Evolutionary conservation across 2,329 filamentous ascomycete species (phyloP).

Genomic region (Fusarium fujikuroi): DNA sequence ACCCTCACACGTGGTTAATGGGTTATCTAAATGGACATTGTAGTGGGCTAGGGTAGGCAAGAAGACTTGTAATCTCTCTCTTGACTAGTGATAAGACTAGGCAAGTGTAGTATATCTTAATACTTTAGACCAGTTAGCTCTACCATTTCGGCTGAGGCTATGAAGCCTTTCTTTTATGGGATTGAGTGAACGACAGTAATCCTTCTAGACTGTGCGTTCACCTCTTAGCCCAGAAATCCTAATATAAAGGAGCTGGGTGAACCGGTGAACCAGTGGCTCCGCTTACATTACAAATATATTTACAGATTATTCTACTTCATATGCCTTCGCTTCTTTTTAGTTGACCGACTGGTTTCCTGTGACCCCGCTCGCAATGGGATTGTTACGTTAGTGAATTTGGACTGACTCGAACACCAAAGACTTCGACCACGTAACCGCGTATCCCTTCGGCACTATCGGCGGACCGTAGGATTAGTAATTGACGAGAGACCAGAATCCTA

Average conservation of each 20-base stretch:
- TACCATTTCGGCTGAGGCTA: too few species aligned
- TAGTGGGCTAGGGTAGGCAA: neutral
- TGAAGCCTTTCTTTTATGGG: too few species aligned
- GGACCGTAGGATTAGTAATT: neutral
- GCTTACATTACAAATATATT: rapidly evolving
- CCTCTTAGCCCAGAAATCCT: neutral
- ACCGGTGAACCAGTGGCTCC: rapidly evolving
- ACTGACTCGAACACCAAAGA: neutral
- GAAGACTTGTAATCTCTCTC: neutral
- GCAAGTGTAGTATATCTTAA: neutral
- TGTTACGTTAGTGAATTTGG: too few species aligned
- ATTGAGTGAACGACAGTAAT: neutral
- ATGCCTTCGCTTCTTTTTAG: rapidly evolving
- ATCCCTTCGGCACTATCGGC: neutral
- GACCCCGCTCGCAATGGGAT: too few species aligned
- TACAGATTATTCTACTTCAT: too few species aligned
- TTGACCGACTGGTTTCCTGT: neutral
- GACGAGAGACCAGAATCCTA: rapidly evolving
- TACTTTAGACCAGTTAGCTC: too few species aligned
- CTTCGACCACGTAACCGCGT: rapidly evolving
- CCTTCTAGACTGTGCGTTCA: rapidly evolving
- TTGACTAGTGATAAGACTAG: neutral
- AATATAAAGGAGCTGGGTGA: too few species aligned
- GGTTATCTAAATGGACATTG: too few species aligned
- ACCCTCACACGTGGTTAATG: too few species aligned